Base-by-base conservation (phyloP, 31 red algal genomes). In the Bonnemaisonia californica region DNA sequence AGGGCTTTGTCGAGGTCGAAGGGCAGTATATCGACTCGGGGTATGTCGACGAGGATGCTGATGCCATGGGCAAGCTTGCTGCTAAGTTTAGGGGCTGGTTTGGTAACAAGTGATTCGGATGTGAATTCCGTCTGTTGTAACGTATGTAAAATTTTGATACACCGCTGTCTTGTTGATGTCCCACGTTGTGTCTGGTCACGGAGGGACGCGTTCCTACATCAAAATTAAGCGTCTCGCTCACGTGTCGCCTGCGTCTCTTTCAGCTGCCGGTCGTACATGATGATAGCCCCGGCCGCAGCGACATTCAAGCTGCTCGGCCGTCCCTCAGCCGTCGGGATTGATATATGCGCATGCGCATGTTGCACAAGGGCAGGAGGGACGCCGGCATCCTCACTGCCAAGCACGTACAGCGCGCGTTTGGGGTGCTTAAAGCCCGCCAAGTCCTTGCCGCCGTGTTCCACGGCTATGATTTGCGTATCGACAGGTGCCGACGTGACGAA, bases 1-100 rank as follows among this genome's bases (percentile, higher is more conserved):
- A 94, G 63, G 69, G 69, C 0, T 86, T 73, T 27, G 84, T 94
- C 22, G 91, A 94, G 13, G 80, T 84, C 3, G 76, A 94, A 45
- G 91, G 91, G 1, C 54, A 23, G 0, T 89, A 84, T 33, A 85
- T 94, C 1, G 91, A 94, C 45, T 24, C 62, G 8, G 90, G 90
- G 19, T 86, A 86, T 16, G 90, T 93, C 12, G 90, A 93, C 41
- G 82, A 86, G 82, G 30, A 29, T 21, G 38, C 76, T 1, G 90
- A 93, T 60, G 62, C 62, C 2, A 93, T 93, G 82, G 90, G 90
- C 21, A 86, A 93, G 38, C 22, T 83, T 4, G 47, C 61, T 13
- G 70, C 77, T n/a, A 72, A 31, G 1, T 12, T 92, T 41, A 78
- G 80, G 35, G 69, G 60, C 30, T 80, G 58, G 31, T 92, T 92